These are phyloP conservation scores for Aphanomyces stellatus DNA, from an alignment of 352 stramenopile species.

Conservation along the genomic window DNA sequence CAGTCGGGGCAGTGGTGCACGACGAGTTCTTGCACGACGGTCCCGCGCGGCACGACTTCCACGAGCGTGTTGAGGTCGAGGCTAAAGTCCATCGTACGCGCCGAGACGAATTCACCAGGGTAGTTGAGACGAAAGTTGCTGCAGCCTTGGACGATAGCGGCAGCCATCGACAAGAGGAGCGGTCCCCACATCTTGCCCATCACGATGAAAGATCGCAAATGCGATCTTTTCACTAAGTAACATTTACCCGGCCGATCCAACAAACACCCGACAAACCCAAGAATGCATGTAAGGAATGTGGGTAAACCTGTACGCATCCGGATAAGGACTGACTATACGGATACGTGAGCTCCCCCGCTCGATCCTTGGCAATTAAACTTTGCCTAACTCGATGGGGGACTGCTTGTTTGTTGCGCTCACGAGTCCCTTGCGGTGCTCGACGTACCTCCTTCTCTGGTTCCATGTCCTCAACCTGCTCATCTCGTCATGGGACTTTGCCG, in stretches of 20 bases:
- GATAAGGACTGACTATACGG: too few relatives aligned
- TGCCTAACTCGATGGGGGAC: too few relatives aligned
- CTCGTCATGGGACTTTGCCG: conserved; percentile 34
- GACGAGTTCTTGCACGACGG: conserved; percentile 5
- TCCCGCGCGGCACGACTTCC: conserved; percentile 9
- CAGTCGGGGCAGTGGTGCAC: conserved; percentile 10
- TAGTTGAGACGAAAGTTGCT: conserved; percentile 1
- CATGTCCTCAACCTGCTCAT: conserved; percentile 51
- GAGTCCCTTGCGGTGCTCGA: not conserved
- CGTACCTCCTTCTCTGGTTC: conserved; percentile 23
- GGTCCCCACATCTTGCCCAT: too few relatives aligned
- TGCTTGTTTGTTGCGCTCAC: too few relatives aligned
- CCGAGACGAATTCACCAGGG: not conserved
- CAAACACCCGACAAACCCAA: too few relatives aligned
- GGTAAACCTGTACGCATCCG: too few relatives aligned
- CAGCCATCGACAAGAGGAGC: not conserved
- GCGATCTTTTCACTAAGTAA: too few relatives aligned
- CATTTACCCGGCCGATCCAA: too few relatives aligned
- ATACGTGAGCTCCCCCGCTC: too few relatives aligned
- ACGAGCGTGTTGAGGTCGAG: not conserved
- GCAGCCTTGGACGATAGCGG: not conserved
- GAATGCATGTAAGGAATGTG: too few relatives aligned
- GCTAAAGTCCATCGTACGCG: conserved; percentile 10
- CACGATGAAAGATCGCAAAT: too few relatives aligned
- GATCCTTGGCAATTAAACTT: too few relatives aligned